Percentiles rank a stretch among this genome's conserved stretches.
Evolutionary conservation across 1,284 basidiomycete genomes (phyloP).

Genomic region (Uromyces viciae-fabae): DNA sequence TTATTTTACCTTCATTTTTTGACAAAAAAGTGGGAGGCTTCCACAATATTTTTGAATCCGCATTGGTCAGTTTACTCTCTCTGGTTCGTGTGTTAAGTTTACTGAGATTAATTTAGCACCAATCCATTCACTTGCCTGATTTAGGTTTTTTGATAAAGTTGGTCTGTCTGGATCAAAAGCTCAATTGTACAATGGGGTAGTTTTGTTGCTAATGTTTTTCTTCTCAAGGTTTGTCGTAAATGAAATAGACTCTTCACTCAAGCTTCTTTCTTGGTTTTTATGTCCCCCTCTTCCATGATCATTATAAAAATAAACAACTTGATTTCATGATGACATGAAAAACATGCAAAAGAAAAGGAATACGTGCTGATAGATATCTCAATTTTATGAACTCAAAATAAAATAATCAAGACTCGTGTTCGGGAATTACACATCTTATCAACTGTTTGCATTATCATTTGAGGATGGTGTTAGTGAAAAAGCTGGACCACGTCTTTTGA

Average conservation of each 20-base stretch:
- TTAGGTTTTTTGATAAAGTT: constrained; percentile 43
- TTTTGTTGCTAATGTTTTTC: constrained; percentile 17
- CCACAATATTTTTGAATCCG: constrained; percentile 44
- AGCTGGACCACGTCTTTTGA: constrained; percentile 25
- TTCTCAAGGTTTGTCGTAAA: constrained; percentile 42
- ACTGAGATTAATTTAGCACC: neutral
- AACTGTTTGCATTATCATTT: constrained; percentile 8
- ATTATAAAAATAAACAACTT: no score
- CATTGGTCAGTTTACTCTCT: constrained; percentile 36
- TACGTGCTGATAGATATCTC: neutral
- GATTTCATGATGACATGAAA: no score
- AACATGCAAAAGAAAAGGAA: neutral
- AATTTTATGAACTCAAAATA: neutral
- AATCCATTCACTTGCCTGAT: neutral
- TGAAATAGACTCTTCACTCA: neutral
- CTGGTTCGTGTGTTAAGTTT: neutral
- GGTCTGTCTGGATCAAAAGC: constrained; percentile 40
- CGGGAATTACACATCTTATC: constrained; percentile 39
- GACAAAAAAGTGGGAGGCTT: constrained; percentile 39
- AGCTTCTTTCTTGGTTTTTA: neutral
- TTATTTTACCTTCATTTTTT: neutral
- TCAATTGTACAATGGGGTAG: constrained; percentile 34
- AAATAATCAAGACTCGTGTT: constrained; percentile 38
- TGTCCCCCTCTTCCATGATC: no score
- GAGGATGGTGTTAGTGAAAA: constrained; percentile 23